These are phyloP conservation scores for Ophiostoma perfectum DNA, from an alignment of 2,329 filamentous ascomycete genomes.

Conservation along the genomic window DNA sequence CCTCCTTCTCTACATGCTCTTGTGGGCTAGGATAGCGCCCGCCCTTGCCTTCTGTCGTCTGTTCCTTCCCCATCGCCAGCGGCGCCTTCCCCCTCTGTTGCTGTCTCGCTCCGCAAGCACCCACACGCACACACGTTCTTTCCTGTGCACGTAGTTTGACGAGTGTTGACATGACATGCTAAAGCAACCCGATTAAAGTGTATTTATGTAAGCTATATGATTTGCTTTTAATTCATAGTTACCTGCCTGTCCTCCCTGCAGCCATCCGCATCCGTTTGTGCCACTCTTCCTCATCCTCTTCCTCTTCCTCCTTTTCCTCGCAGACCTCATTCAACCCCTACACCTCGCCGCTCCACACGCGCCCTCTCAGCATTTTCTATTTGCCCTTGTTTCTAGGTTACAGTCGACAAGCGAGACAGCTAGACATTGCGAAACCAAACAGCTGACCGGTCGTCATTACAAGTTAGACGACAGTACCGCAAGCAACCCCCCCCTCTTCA, in stretches of 20 bases:
- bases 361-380: neutral
- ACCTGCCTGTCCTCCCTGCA: neutral
- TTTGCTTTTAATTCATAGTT: neutral
- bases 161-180: neutral
- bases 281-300: neutral
- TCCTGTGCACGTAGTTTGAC: conserved; percentile 3
- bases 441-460: neutral
- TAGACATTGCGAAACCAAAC: conserved; percentile 15
- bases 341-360: neutral
- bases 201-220: neutral
- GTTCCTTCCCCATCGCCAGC: neutral
- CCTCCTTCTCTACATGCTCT: neutral
- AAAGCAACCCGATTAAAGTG: neutral
- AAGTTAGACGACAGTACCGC: neutral
- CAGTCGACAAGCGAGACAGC: conserved; percentile 10
- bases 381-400: neutral
- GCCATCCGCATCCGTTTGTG: neutral
- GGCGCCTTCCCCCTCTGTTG: neutral
- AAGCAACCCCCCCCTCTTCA: neutral
- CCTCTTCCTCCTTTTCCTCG: neutral
- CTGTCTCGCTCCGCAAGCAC: neutral
- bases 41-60: neutral
- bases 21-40: neutral
- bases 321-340: neutral
- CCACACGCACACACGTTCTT: conserved; percentile 1